Percentiles rank a stretch among this genome's conserved stretches.
phyloP scores from a whole-genome alignment of 495 filamentous ascomycete species.

The Penicillium maclennaniae region DNA sequence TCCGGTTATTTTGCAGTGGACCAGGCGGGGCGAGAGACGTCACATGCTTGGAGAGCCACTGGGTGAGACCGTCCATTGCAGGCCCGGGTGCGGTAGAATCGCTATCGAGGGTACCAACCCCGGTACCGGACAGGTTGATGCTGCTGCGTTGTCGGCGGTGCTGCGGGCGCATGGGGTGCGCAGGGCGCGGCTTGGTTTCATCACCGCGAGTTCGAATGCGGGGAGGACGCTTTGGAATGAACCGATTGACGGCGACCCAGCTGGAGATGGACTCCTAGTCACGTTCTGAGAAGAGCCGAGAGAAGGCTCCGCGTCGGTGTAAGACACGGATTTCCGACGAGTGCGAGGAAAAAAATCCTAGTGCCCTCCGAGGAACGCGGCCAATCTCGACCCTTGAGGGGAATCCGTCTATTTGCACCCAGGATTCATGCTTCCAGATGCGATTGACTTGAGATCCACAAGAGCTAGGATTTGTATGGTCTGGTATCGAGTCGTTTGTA shows the following conservation, averaged over 20 bases:
- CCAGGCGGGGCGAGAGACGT: slow-evolving; percentile 58
- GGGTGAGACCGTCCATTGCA: slow-evolving; percentile 73
- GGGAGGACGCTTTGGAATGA: slow-evolving; percentile 21
- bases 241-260: slow-evolving; percentile 27
- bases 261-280: slow-evolving; percentile 33
- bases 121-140: slow-evolving; percentile 64
- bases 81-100: slow-evolving; percentile 71
- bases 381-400: slow-evolving; percentile 76
- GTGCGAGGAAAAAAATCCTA: slow-evolving; percentile 94
- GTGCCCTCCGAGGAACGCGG: slow-evolving; percentile 69
- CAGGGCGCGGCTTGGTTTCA: slow-evolving; percentile 14
- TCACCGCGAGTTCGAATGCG: slow-evolving; percentile 20
- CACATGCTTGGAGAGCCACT: slow-evolving; percentile 71
- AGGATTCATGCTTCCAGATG: slow-evolving; percentile 80
- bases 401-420: slow-evolving; percentile 73
- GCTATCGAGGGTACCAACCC: slow-evolving; percentile 74
- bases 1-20: slow-evolving; percentile 25
- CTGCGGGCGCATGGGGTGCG: slow-evolving; percentile 19
- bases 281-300: slow-evolving; percentile 34
- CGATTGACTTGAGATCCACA: slow-evolving; percentile 44
- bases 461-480: slow-evolving; percentile 18
- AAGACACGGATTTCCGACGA: slow-evolving; percentile 69
- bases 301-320: slow-evolving; percentile 40
- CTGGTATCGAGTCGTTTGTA: slow-evolving; percentile 12
- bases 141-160: slow-evolving; percentile 43